Base-by-base conservation (phyloP, 176 grass and related monocot species). In the Lolium multiflorum region DNA sequence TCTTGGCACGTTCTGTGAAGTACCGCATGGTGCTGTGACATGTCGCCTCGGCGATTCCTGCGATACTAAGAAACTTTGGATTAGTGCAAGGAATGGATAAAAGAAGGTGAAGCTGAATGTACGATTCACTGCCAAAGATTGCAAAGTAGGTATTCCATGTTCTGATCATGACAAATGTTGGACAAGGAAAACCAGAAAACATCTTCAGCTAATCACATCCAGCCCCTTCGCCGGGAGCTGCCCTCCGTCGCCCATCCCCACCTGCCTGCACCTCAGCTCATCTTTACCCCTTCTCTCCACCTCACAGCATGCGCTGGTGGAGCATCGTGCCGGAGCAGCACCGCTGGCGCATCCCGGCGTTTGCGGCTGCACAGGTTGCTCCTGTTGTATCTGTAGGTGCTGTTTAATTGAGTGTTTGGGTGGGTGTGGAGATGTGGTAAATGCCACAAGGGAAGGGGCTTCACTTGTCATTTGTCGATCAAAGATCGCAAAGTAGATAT, bases 21-120 rank as follows among this genome's bases (percentile, higher is more conserved):
- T 67, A 26, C 49, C 43, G 74, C 76, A 91, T 41, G 64, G 83
- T 17, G 66, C 83, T 20, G 56, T 41, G 46, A 1, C 51, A 77
- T 22, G 24, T 15, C n/a, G 51, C 6, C 20, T 71, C 25, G 17
- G 44, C 7, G 64, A 77, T 76, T 68, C 88, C 90, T 92, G 71
- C 31, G 21, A 71, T 46, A 77, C 24, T 2, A 69, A 17, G 15
- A 54, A 54, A 35, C 31, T 35, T 24, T 26, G 13, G 60, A 48
- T 67, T 48, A 16, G 76, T 38, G 69, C 37, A 65, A 9, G 76
- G 5, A 38, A 76, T 57, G 46, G 8, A 50, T 50, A 50, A 56
- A 11, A 77, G 47, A 62, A 65, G 61, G 21, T 38, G 10, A 80
- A 73, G 56, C 41, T n/a, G 58, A 31, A 37, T 11, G 76, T 79